These are phyloP conservation scores for Colletotrichum gloeosporioides DNA, from an alignment of 2,329 filamentous ascomycete genomes.

Conservation along the genomic window DNA sequence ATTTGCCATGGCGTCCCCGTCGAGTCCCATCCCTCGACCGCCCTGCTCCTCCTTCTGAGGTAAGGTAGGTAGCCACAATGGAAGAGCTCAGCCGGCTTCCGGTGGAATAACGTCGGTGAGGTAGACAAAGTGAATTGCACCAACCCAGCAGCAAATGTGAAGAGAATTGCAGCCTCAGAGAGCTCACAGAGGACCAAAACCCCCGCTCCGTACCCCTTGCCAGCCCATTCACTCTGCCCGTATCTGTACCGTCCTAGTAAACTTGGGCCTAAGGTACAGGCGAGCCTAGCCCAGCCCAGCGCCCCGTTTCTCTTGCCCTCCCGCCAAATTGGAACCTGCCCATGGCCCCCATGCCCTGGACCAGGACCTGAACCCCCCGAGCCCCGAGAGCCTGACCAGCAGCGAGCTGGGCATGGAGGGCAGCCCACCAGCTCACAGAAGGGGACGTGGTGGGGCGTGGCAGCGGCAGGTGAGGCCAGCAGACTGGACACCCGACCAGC, in stretches of 20 bases:
- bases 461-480: slow-evolving; percentile 16
- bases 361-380: slow-evolving; percentile 3
- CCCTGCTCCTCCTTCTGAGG: background rate
- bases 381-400: slow-evolving; percentile 15
- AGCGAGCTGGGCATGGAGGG: background rate
- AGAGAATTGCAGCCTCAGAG: background rate
- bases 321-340: slow-evolving; percentile 19
- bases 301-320: slow-evolving; percentile 15
- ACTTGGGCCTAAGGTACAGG: background rate
- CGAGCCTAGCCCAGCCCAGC: slow-evolving; percentile 18
- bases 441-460: slow-evolving; percentile 10
- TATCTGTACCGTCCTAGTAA: background rate
- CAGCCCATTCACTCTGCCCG: background rate
- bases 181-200: background rate
- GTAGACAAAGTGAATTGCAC: background rate
- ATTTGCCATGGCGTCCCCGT: background rate
- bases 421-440: background rate
- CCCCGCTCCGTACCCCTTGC: background rate
- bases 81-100: background rate
- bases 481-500: background rate
- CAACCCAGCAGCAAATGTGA: background rate
- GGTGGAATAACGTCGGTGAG: background rate
- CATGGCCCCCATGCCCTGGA: slow-evolving; percentile 8
- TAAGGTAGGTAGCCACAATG: background rate
- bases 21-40: background rate